Conservation (phyloP, 2,329 filamentous ascomycete species). For the Penicillium expansum region DNA sequence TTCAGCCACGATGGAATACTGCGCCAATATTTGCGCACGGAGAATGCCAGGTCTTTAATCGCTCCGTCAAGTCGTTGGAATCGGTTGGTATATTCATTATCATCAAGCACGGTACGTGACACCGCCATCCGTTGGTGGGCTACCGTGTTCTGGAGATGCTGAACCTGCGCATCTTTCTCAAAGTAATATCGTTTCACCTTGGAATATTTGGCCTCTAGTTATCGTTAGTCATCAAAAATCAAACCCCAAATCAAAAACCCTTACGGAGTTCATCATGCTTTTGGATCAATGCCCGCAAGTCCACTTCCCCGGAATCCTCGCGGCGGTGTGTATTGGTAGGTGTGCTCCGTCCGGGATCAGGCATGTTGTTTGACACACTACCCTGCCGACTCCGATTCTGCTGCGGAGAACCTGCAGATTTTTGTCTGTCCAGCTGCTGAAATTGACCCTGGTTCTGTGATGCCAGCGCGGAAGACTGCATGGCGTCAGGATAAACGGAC, state of each 20-base stretch:
- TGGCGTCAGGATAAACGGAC: slow-evolving; percentile 23
- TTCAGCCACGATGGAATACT: slow-evolving; percentile 76
- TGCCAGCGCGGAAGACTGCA: slow-evolving; percentile 21
- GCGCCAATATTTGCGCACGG: slow-evolving; percentile 93
- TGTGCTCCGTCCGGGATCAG: slow-evolving; percentile 48
- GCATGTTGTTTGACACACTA: slow-evolving; percentile 25
- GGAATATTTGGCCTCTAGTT: slow-evolving; percentile 85
- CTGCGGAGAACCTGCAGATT: slow-evolving; percentile 11
- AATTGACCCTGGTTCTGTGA: slow-evolving; percentile 10
- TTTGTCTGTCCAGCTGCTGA: slow-evolving; percentile 12
- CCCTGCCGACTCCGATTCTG: slow-evolving; percentile 22
- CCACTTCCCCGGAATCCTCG: slow-evolving; percentile 42
- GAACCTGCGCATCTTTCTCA: slow-evolving; percentile 83
- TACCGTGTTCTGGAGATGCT: slow-evolving; percentile 94
- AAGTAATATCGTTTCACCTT: slow-evolving; percentile 98
- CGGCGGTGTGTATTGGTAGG: slow-evolving; percentile 40
- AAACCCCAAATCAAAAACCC: slow-evolving; percentile 9
- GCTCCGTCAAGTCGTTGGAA: slow-evolving; percentile 91
- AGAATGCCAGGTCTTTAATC: slow-evolving; percentile 91
- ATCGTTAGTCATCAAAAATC: slow-evolving; percentile 4
- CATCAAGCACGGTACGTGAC: slow-evolving; percentile 89
- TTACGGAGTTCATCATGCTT: slow-evolving; percentile 49
- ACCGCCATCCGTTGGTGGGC: slow-evolving; percentile 93
- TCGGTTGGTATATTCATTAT: slow-evolving; percentile 85
- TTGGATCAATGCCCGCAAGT: slow-evolving; percentile 46